Conservation (phyloP, 139 green algal species). For the Gonium pectorale region DNA sequence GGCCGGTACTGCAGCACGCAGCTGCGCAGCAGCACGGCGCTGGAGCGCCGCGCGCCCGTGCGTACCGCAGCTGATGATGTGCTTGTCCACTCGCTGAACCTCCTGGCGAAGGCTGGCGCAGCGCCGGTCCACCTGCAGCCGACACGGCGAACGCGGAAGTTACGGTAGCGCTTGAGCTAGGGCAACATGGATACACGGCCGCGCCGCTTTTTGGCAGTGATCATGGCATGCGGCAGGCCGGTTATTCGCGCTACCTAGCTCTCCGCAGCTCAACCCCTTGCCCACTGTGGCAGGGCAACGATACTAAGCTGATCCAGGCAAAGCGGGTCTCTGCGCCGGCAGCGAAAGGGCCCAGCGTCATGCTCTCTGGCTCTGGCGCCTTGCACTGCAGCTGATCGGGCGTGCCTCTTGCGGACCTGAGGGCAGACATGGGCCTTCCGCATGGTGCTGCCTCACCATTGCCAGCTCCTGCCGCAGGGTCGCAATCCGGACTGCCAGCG, state of each 20-base stretch:
- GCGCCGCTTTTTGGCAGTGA: background rate
- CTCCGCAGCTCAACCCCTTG: background rate
- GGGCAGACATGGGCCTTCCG: background rate
- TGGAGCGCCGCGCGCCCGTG: background rate
- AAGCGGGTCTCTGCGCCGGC: background rate
- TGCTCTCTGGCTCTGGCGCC: background rate
- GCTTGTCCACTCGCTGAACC: constrained; percentile 7
- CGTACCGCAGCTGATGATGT: background rate
- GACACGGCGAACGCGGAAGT: background rate
- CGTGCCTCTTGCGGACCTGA: too few relatives aligned
- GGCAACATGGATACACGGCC: background rate
- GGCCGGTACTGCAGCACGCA: background rate
- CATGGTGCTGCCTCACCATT: background rate
- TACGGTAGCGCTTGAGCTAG: background rate
- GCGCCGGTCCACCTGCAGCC: constrained; percentile 1
- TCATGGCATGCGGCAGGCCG: background rate
- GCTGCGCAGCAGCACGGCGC: background rate
- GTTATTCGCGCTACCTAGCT: too few relatives aligned
- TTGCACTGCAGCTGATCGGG: background rate
- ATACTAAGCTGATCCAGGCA: background rate
- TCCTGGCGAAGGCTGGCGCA: constrained; percentile 1
- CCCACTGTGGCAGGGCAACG: background rate
- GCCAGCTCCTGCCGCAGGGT: background rate
- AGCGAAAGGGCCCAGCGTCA: background rate
- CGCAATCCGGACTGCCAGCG: background rate